Evolutionary conservation across 352 stramenopile genomes (phyloP).

Genomic region (Phytophthora sp.): DNA sequence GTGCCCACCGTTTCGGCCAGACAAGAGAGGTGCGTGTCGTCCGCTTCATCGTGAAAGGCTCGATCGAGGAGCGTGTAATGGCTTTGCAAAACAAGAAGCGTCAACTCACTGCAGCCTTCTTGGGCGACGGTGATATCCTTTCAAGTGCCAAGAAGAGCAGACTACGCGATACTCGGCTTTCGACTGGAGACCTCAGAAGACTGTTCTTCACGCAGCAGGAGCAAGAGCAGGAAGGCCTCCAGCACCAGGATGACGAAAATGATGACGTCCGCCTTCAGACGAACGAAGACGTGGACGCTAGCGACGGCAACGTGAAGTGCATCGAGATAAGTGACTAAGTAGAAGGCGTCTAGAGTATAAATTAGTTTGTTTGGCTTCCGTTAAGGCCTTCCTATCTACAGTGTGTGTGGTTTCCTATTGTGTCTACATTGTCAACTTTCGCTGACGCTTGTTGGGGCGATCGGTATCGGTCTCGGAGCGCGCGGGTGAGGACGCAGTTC

Average conservation of each 20-base stretch:
- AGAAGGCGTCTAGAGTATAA: constrained; percentile 32
- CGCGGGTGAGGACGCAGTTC: constrained; percentile 30
- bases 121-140: constrained; percentile 52
- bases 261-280: not conserved
- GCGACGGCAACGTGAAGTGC: constrained; percentile 34
- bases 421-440: constrained; percentile 38
- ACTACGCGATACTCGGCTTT: constrained; percentile 38
- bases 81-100: constrained; percentile 90
- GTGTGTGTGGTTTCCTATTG: constrained; percentile 21
- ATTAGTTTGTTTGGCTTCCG: constrained; percentile 30
- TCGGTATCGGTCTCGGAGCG: constrained; percentile 25
- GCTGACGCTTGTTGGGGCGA: constrained; percentile 32
- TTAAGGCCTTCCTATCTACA: constrained; percentile 31
- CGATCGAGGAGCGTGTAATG: constrained; percentile 91
- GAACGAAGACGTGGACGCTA: constrained; percentile 5
- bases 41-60: constrained; percentile 87
- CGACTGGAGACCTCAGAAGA: constrained; percentile 47
- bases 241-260: not conserved
- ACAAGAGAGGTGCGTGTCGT: constrained; percentile 74
- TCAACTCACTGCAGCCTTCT: constrained; percentile 72
- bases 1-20: constrained; percentile 89
- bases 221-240: constrained; percentile 16
- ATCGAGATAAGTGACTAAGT: constrained; percentile 37
- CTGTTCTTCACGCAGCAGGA: constrained; percentile 57
- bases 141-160: constrained; percentile 28